These are phyloP conservation scores for Malania oleifera DNA, from an alignment of 164 flowering plant species.

Conservation along the genomic window DNA sequence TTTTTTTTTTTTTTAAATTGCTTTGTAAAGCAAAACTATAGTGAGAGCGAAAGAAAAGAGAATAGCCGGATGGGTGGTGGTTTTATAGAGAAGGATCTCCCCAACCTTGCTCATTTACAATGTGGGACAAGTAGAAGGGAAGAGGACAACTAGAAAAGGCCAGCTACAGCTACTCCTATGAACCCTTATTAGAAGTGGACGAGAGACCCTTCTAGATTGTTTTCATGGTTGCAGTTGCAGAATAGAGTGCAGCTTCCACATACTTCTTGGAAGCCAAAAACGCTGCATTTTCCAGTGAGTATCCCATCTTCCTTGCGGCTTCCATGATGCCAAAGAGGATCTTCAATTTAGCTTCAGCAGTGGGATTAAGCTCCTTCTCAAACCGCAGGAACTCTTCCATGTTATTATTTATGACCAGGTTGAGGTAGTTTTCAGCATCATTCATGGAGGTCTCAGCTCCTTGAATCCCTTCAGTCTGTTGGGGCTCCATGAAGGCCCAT, in stretches of 20 bases:
- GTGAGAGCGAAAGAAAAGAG: too few species aligned
- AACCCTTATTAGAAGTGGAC: constrained; percentile 36
- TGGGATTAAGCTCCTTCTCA: constrained; percentile 50
- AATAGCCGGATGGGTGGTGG: too few species aligned
- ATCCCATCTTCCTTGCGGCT: constrained; percentile 47
- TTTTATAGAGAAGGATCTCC: too few species aligned
- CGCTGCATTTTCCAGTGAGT: constrained; percentile 47
- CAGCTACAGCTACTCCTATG: too few species aligned
- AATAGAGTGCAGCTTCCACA: constrained; percentile 55
- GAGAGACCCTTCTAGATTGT: constrained; percentile 56
- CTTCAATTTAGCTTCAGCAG: constrained; percentile 29
- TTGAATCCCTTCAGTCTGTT: constrained; percentile 32
- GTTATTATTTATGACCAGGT: constrained; percentile 61
- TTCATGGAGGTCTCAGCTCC: constrained; percentile 45
- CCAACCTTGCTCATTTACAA: too few species aligned
- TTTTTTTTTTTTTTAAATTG: too few species aligned
- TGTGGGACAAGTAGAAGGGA: too few species aligned
- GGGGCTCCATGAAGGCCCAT: constrained; percentile 67
- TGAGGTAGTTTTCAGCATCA: constrained; percentile 60
- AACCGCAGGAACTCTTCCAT: constrained; percentile 62
- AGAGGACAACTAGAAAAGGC: too few species aligned
- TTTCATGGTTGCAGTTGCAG: constrained; percentile 70
- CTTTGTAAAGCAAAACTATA: too few species aligned
- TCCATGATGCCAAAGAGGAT: constrained; percentile 39
- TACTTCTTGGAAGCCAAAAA: constrained; percentile 56